Base-by-base conservation (phyloP, 805 yeast genomes). In the Saccharomycopsis javanensis region DNA sequence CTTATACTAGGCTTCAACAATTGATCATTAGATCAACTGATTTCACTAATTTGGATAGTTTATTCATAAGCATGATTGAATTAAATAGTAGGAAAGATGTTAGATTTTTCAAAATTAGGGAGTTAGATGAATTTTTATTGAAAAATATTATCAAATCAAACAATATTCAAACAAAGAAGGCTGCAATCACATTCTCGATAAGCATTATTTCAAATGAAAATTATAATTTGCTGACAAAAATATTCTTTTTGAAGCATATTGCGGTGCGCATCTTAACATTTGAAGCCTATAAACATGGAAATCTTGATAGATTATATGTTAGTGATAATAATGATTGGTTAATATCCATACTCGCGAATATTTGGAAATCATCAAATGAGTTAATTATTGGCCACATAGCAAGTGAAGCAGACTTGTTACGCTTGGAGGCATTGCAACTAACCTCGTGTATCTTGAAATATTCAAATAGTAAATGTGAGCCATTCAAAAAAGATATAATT, bases 361-460 rank as follows among this genome's bases (percentile, higher is more conserved):
- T 94, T 5, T 94, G 99, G 99, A 77, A 79, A 61, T 78, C 85
- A 0, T 75, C 79, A 0, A 74, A 77, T 55, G 83, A 82, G 52
- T 68, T 75, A 57, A 73, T 77, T 38, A 73, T 79, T 5, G 74
- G 74, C 57, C 77, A 78, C 60, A 75, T 81, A 15, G 78, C 89
- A 1, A 94, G 92, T 2, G 75, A 82, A 3, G 76, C 83, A 61
- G 97, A 94, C 66, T 74, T 78, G 37, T 85, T 80, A 69, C 75
- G 96, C 57, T 79, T 87, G 61, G 94, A 88, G 58, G 72, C 92
- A 7, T 74, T 94, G 23, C 96, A 91, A 63, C 69, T 90, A 66
- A 86, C 98, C 0, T 83, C 96, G 0, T 71, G 86, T 50, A 71
- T 94, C 50, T 79, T 90, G 27, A 83, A 83, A 65, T 79, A 82